Conservation (phyloP, 2,329 filamentous ascomycete genomes). For the Pyrenochaeta sp. region DNA sequence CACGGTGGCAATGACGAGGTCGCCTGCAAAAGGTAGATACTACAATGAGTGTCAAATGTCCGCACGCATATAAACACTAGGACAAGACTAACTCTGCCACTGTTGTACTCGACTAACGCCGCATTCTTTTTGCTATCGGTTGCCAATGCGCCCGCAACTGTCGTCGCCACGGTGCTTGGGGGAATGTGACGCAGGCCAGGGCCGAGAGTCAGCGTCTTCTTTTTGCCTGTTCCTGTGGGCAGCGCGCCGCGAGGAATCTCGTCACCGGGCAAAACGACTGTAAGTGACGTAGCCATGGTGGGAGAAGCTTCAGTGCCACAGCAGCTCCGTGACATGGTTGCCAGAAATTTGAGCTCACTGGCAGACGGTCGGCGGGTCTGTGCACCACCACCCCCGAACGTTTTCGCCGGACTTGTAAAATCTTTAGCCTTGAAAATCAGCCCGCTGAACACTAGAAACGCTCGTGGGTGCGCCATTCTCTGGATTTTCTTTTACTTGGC, state of each 20-base stretch:
- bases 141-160: constrained; percentile 72
- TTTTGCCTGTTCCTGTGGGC: constrained; percentile 70
- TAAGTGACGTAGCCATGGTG: constrained; percentile 63
- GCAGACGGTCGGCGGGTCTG: constrained; percentile 13
- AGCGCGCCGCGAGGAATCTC: constrained; percentile 71
- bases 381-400: constrained; percentile 10
- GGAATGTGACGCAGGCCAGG: constrained; percentile 85
- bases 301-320: constrained; percentile 1
- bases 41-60: constrained; percentile 48
- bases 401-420: constrained; percentile 31
- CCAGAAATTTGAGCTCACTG: constrained; percentile 22
- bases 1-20: constrained; percentile 88
- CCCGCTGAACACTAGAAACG: background rate
- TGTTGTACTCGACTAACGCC: constrained; percentile 77
- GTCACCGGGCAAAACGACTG: constrained; percentile 86
- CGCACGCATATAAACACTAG: constrained; percentile 17
- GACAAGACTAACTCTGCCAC: constrained; percentile 67
- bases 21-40: constrained; percentile 82
- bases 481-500: background rate
- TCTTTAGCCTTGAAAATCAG: constrained; percentile 24
- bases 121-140: constrained; percentile 77
- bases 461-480: background rate
- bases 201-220: constrained; percentile 77
- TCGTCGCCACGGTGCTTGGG: constrained; percentile 74
- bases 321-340: background rate